Conservation (phyloP, 2,329 filamentous ascomycete genomes). For the Didymella glomerata region DNA sequence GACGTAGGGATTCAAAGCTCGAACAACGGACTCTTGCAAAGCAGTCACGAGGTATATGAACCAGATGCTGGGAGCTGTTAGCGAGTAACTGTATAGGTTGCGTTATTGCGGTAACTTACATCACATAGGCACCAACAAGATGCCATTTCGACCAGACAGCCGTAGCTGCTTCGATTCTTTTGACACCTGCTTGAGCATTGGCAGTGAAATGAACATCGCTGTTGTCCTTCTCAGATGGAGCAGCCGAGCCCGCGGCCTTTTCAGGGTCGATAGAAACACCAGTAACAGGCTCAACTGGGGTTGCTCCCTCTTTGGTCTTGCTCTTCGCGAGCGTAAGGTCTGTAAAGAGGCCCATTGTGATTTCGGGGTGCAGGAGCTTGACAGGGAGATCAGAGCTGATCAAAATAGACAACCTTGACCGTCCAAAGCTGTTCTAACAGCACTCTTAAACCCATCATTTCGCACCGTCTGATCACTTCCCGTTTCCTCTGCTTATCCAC, state of each 20-base stretch:
- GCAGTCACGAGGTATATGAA: constrained; percentile 59
- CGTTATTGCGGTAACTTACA: constrained; percentile 32
- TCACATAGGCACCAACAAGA: constrained; percentile 45
- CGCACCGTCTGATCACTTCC: background rate
- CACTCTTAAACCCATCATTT: background rate
- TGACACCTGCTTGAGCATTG: background rate
- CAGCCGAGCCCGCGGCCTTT: background rate
- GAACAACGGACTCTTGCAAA: constrained; percentile 53
- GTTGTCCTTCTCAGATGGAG: background rate
- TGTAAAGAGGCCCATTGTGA: background rate
- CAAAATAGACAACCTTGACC: background rate
- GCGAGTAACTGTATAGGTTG: background rate
- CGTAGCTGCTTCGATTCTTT: constrained; percentile 49
- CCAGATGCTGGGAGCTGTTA: constrained; percentile 51
- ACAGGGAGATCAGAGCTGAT: background rate
- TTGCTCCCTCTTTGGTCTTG: background rate
- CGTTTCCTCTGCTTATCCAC: background rate
- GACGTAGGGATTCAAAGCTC: constrained; percentile 51
- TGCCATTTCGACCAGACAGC: constrained; percentile 50
- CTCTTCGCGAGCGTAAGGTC: background rate
- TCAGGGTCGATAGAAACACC: background rate
- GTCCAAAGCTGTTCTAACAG: background rate
- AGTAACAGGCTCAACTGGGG: background rate
- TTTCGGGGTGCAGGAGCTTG: background rate
- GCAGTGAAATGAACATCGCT: background rate